These are phyloP conservation scores for Raffaelea ambrosiae DNA, from an alignment of 2,329 filamentous ascomycete species.

Conservation along the genomic window DNA sequence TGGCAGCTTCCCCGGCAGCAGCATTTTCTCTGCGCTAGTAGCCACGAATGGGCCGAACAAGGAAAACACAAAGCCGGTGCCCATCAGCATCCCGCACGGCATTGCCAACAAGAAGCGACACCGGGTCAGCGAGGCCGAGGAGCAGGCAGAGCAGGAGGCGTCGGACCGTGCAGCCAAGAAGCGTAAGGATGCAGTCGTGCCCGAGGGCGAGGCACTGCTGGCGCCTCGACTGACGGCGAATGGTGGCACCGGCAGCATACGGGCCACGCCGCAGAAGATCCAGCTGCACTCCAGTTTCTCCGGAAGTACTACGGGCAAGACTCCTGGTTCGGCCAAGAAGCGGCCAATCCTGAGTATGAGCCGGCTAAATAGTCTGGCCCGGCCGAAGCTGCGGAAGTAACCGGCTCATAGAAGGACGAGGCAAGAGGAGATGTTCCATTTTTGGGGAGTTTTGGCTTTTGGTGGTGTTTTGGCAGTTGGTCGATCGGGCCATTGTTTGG, in stretches of 20 bases:
- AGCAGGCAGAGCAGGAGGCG: constrained; percentile 41
- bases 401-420: background rate
- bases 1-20: constrained; percentile 31
- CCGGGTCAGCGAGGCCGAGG: constrained; percentile 48
- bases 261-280: constrained; percentile 7
- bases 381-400: constrained; percentile 46
- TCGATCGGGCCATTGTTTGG: background rate
- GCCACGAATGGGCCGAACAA: constrained; percentile 35
- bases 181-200: constrained; percentile 39
- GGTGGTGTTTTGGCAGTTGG: background rate
- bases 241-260: constrained; percentile 1
- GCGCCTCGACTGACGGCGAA: constrained; percentile 35
- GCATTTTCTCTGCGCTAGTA: constrained; percentile 1
- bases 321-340: constrained; percentile 45
- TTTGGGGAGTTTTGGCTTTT: background rate
- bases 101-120: constrained; percentile 59
- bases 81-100: constrained; percentile 47
- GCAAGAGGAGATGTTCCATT: background rate
- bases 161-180: constrained; percentile 49
- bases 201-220: constrained; percentile 43
- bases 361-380: constrained; percentile 52
- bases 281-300: constrained; percentile 3
- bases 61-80: constrained; percentile 40
- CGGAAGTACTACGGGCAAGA: constrained; percentile 7
- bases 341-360: constrained; percentile 44